These are phyloP conservation scores for Amanita pseudoporphyria DNA, from an alignment of 768 basidiomycete species.

Conservation along the genomic window DNA sequence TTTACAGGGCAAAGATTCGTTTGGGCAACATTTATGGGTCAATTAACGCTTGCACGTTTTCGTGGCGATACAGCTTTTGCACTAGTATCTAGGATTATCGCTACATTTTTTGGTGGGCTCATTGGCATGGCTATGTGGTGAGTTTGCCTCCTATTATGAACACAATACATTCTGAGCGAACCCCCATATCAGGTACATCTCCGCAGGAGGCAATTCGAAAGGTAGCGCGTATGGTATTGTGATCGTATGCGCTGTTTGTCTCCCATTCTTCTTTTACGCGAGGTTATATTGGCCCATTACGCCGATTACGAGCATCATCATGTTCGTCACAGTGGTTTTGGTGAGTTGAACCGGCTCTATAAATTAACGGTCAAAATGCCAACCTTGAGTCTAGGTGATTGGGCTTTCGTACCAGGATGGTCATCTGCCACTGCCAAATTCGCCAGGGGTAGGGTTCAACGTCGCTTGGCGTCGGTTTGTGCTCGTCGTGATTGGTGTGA, in stretches of 20 bases:
- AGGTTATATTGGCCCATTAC: slow-evolving; percentile 69
- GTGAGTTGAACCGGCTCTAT: no score
- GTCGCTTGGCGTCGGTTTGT: no score
- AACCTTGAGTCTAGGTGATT: no score
- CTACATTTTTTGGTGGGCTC: slow-evolving; percentile 63
- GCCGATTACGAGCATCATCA: slow-evolving; percentile 62
- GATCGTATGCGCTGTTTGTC: no score
- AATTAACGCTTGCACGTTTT: slow-evolving; percentile 64
- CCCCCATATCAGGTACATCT: slow-evolving; percentile 48
- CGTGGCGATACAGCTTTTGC: slow-evolving; percentile 71
- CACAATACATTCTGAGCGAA: not conserved
- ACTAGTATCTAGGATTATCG: slow-evolving; percentile 46
- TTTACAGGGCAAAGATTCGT: slow-evolving; percentile 48
- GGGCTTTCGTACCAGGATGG: slow-evolving; percentile 69
- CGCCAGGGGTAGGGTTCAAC: slow-evolving; percentile 47
- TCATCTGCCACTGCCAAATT: slow-evolving; percentile 34
- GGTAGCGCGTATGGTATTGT: slow-evolving; percentile 67
- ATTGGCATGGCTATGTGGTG: slow-evolving; percentile 72
- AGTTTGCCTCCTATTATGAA: slow-evolving; percentile 12
- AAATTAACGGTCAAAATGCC: no score
- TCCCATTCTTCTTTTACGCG: no score
- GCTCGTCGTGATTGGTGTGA: no score
- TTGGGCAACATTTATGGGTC: slow-evolving; percentile 77
- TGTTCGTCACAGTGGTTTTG: slow-evolving; percentile 52
- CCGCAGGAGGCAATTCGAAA: slow-evolving; percentile 38